phyloP scores from a whole-genome alignment of 345 rosid genomes.

The Erodium maritimum region DNA sequence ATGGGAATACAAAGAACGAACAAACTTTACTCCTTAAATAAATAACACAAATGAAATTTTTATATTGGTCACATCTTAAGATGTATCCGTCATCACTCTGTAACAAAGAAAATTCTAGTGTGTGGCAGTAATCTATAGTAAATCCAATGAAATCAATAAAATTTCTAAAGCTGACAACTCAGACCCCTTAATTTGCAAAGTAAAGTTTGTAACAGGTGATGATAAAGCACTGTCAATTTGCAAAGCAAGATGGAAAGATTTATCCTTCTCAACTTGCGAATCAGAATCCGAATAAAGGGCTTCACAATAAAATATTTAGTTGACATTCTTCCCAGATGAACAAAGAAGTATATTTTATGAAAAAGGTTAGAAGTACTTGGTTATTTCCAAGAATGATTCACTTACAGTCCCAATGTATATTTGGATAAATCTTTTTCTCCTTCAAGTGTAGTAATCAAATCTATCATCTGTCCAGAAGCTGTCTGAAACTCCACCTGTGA shows the following conservation, averaged over 20 bases:
- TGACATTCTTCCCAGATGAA: too few relatives aligned
- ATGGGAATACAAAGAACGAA: background rate
- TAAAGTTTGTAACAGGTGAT: too few relatives aligned
- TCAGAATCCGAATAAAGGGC: too few relatives aligned
- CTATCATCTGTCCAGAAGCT: constrained; percentile 70
- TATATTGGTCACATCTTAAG: background rate
- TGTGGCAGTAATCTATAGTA: background rate
- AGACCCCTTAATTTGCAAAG: too few relatives aligned
- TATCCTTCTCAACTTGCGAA: too few relatives aligned
- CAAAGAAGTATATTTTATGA: background rate
- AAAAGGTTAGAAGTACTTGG: background rate
- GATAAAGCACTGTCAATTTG: too few relatives aligned
- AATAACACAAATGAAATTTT: background rate
- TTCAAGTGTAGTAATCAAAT: constrained; percentile 58
- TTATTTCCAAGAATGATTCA: constrained; percentile 8
- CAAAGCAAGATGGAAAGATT: too few relatives aligned
- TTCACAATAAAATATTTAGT: too few relatives aligned
- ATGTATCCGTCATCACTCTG: too few relatives aligned
- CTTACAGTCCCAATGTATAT: constrained; percentile 56
- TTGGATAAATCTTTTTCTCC: constrained; percentile 64
- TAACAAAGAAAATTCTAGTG: too few relatives aligned
- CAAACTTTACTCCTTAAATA: background rate
- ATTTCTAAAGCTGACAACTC: too few relatives aligned
- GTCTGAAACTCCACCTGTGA: constrained; percentile 69
- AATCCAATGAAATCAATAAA: constrained; percentile 1